Base-by-base conservation (phyloP, 768 basidiomycete genomes). In the Kwoniella dejecticola region DNA sequence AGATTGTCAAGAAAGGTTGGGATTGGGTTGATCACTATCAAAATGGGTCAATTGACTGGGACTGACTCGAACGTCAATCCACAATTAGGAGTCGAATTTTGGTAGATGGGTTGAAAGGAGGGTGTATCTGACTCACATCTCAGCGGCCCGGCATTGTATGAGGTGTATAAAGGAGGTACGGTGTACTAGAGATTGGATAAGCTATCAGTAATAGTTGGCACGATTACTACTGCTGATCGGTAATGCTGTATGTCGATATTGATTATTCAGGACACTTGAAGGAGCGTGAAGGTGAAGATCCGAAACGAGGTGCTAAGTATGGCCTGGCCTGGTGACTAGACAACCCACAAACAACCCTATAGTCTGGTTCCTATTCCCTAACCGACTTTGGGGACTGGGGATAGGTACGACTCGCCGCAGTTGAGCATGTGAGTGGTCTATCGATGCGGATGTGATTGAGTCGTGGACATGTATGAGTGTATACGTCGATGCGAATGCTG, bases 111-210 rank as follows among this genome's bases (percentile, higher is more conserved):
- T 30, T 57, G n/a, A 57, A 57, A 57, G 56, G 56, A 57, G 15
- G 31, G 12, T 29, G 15, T 17, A n/a, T 19, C 7, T 57, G 46
- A 57, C 46, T 48, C 45, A 48, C 56, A 46, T 57, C 33, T 49
- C 27, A 27, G 48, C 17, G 45, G 24, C 24, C 30, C 31, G 8
- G 19, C 31, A 48, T 48, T 50, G 30, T 50, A 17, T 11, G 48
- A 31, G 33, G 23, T 40, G 31, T 29, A 47, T n/a, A 57, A 57
- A 57, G 56, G 56, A 57, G 21, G 55, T 29, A 26, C 7, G 46
- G 13, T 48, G 26, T 48, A 11, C n/a, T n/a, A n/a, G n/a, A n/a
- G n/a, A n/a, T n/a, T n/a, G n/a, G n/a, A n/a, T n/a, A n/a, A n/a
- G n/a, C n/a, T n/a, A n/a, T n/a, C n/a, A n/a, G n/a, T n/a, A n/a